Base-by-base conservation (phyloP, 2,329 filamentous ascomycete genomes). In the Fusarium euwallaceae region DNA sequence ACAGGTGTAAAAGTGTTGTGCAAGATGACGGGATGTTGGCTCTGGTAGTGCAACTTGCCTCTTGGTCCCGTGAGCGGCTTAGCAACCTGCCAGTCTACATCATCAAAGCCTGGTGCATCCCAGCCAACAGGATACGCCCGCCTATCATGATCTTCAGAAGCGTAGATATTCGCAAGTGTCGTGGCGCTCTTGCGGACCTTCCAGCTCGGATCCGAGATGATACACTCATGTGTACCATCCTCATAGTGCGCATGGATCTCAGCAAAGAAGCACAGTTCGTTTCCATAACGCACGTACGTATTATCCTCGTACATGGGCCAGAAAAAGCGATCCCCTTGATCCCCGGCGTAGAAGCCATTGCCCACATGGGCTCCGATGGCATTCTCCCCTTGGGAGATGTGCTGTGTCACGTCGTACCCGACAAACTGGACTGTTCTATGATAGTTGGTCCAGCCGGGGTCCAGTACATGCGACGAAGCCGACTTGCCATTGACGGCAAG, bases 301-400 rank as follows among this genome's bases (percentile, higher is more conserved):
- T 84, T 84, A 69, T 84, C 83, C 69, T 85, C 83, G 41, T 84
- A 84, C 78, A 80, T 83, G 16, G 83, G 83, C 83, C 83, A 84
- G 73, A 85, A 84, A 76, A 84, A 85, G 7, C 83, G 81, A 55
- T 85, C 82, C 11, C 83, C 82, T 53, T 84, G 81, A 37, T 84
- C 83, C 3, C 85, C 85, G 9, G 84, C 84, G 48, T 86, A 86
- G 73, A 86, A 87, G 0, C 85, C 85, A 36, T 87, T 86, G 9
- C 83, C 83, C 1, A 86, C 71, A 63, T 79, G 83, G 4, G 84
- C 82, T 1, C 80, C 83, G 56, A 88, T 78, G 0, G 79, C 78
- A 69, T 88, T 88, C 14, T 78, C 64, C 4, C 80, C 80, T 5
- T 76, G 51, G 0, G 34, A 69, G 2, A 86, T 64, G 12, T 80